Evolutionary conservation across 371 early-diverging fungal species (phyloP).

Genomic region (Sporodiniella umbellata): DNA sequence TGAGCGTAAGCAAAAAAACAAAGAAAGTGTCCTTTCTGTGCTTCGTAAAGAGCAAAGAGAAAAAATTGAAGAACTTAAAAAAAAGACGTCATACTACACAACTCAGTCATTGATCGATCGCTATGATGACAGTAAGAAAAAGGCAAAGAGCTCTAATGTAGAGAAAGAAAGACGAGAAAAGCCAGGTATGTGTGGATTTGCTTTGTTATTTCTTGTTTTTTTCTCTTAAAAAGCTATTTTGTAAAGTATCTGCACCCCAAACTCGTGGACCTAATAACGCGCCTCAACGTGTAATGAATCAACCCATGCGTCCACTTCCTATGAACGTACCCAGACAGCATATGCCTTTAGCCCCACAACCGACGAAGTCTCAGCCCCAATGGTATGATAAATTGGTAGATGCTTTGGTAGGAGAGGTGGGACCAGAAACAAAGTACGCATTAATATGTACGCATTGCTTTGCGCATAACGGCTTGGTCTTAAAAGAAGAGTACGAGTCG

Average conservation of each 20-base stretch:
- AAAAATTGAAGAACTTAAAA: slow-evolving; percentile 87
- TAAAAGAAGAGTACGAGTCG: slow-evolving; percentile 73
- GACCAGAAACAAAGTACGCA: slow-evolving; percentile 84
- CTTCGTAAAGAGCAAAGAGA: slow-evolving; percentile 59
- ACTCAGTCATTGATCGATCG: slow-evolving; percentile 92
- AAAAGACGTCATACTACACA: slow-evolving; percentile 81
- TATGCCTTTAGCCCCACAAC: slow-evolving; percentile 1
- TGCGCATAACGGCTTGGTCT: slow-evolving; percentile 88
- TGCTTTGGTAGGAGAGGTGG: slow-evolving; percentile 83
- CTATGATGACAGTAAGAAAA: slow-evolving; percentile 59
- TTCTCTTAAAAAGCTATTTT: no score
- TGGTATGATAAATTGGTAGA: slow-evolving; percentile 89
- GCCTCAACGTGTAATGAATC: background rate
- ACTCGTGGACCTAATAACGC: background rate
- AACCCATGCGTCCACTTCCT: slow-evolving; percentile 1
- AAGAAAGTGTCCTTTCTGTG: slow-evolving; percentile 48
- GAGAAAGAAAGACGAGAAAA: slow-evolving; percentile 13
- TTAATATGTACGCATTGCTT: slow-evolving; percentile 89
- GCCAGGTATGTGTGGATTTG: background rate
- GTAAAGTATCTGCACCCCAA: slow-evolving; percentile 14
- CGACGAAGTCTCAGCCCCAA: slow-evolving; percentile 20
- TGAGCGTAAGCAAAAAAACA: slow-evolving; percentile 56
- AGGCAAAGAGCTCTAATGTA: slow-evolving; percentile 6
- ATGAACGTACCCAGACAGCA: slow-evolving; percentile 7
- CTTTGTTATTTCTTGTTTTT: background rate